Evolutionary conservation across 768 basidiomycete species (phyloP).

Genomic region (Russula compacta): DNA sequence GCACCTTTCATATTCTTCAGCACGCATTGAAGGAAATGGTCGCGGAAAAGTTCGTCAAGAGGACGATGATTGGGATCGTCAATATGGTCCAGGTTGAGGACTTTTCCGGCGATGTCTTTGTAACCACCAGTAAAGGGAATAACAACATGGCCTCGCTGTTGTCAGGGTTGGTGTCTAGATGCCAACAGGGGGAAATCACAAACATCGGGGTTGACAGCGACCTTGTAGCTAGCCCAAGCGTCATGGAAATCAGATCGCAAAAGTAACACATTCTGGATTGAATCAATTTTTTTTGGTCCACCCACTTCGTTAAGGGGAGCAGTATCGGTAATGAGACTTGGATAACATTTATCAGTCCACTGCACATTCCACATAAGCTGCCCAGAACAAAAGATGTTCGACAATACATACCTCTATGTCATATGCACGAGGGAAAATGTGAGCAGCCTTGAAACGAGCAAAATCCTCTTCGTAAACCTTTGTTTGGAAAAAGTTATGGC

Average conservation of each 20-base stretch:
- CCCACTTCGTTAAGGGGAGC: background rate
- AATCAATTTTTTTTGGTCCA: background rate
- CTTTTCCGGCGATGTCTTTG: background rate
- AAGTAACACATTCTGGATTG: background rate
- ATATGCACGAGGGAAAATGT: background rate
- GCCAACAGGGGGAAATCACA: background rate
- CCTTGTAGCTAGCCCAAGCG: background rate
- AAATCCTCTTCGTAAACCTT: background rate
- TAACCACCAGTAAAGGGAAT: background rate
- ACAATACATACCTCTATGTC: background rate
- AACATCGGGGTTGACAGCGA: background rate
- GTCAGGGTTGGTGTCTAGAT: background rate
- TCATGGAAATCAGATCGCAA: background rate
- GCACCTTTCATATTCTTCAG: conserved; percentile 3
- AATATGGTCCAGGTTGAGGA: background rate
- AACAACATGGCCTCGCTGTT: background rate
- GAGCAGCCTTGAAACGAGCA: background rate
- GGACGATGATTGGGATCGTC: background rate
- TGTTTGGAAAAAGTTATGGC: background rate
- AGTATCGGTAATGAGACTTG: background rate
- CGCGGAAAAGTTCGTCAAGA: background rate
- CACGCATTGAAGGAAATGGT: background rate
- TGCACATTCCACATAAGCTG: background rate
- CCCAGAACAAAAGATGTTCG: background rate
- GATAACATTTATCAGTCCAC: background rate